Evolutionary conservation across 768 basidiomycete species (phyloP).

Genomic region (Mycena polygramma): DNA sequence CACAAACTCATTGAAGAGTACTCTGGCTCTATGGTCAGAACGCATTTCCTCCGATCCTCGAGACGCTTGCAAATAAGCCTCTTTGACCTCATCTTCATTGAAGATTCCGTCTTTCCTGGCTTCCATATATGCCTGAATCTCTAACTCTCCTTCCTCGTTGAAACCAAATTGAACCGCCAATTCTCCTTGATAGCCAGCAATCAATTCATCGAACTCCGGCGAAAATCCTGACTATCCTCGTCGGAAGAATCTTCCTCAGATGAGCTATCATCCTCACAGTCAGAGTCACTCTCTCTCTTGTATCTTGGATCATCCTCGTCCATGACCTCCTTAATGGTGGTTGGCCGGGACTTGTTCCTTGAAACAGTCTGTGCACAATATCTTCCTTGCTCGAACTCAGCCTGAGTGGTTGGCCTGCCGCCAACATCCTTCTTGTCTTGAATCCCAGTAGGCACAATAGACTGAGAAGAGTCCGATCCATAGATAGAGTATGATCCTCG

Average conservation of each 20-base stretch:
- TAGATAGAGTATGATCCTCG: neutral
- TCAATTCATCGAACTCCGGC: neutral
- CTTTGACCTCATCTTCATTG: neutral
- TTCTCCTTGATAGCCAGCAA: neutral
- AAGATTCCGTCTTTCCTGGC: neutral
- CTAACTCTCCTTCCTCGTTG: neutral
- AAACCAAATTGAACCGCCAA: neutral
- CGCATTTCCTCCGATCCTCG: neutral
- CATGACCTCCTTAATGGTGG: neutral
- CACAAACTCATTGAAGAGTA: neutral
- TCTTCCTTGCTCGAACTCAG: too few species aligned
- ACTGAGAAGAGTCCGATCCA: too few species aligned
- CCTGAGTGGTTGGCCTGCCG: too few species aligned
- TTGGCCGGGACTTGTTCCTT: neutral
- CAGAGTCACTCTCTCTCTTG: too few species aligned
- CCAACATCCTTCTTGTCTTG: too few species aligned
- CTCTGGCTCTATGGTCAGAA: neutral
- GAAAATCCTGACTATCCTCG: neutral
- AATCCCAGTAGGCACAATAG: too few species aligned
- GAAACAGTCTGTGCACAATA: neutral
- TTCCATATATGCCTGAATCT: slow-evolving; percentile 10
- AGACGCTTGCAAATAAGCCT: neutral
- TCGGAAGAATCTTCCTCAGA: neutral
- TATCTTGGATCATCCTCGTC: neutral
- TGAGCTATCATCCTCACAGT: too few species aligned